Evolutionary conservation across 768 basidiomycete genomes (phyloP).

Genomic region (Fomitopsis pulvina): DNA sequence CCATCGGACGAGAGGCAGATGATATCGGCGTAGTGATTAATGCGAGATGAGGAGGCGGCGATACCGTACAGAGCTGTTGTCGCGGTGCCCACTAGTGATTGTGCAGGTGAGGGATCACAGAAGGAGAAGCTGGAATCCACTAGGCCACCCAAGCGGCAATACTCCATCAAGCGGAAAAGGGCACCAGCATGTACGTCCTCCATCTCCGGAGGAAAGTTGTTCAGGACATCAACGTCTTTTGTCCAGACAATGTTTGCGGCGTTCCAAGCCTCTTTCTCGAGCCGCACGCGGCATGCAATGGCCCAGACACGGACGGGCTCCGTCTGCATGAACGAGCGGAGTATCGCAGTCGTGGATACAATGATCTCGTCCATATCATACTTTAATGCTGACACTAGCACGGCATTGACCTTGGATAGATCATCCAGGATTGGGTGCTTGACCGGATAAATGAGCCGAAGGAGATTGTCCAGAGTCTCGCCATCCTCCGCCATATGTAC

Average conservation of each 20-base stretch:
- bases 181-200: conserved; percentile 4
- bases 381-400: conserved; percentile 14
- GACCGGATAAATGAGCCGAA: conserved; percentile 16
- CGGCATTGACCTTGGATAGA: conserved; percentile 7
- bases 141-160: not conserved
- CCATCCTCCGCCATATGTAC: not conserved
- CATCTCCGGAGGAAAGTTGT: conserved; percentile 3
- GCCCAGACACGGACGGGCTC: conserved; percentile 3
- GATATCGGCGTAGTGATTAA: conserved; percentile 27
- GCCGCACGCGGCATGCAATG: not conserved
- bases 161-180: conserved; percentile 6
- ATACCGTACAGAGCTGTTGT: not conserved
- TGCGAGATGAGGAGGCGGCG: not conserved
- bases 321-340: not conserved
- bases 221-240: not conserved
- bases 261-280: not conserved
- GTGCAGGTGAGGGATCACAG: not conserved
- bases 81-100: not conserved
- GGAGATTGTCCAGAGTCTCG: conserved; percentile 1
- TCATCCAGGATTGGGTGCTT: conserved; percentile 6
- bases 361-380: conserved; percentile 12
- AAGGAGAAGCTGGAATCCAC: not conserved
- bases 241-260: not conserved
- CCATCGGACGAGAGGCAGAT: conserved; percentile 49
- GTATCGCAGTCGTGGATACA: not conserved